Base-by-base conservation (phyloP, 495 filamentous ascomycete genomes). In the Margaritispora aquatica region DNA sequence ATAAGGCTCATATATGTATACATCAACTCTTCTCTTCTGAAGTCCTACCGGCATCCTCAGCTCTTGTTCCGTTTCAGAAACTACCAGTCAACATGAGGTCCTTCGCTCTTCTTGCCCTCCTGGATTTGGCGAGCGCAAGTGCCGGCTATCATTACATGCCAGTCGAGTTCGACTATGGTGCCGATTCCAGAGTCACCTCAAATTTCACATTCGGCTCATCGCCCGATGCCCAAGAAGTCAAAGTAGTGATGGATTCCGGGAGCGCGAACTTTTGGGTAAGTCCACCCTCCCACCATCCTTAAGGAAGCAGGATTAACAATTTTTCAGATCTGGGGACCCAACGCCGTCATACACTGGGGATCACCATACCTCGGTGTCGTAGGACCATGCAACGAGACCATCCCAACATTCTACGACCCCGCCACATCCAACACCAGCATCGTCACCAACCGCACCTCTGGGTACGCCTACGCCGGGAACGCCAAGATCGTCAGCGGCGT, bases 141-240 rank as follows among this genome's bases (percentile, higher is more conserved):
- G 54, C 22, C 1, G n/a, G 38, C 11, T 49, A 57, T n/a, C 15
- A 48, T 34, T 49, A 57, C 24, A 31, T 57, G 21, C 54, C 54
- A 11, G 26, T 57, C 13, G 54, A 57, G 11, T 57, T 49, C n/a
- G 23, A 29, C 0, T 57, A 57, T 31, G 54, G 54, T n/a, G 38
- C 38, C 38, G 23, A 57, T 31, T 57, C 54, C 1, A 44, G 54
- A 48, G 54, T 57, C 7, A 57, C 54, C 19, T 15, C 54, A 19
- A 57, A 57, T 20, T 26, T 57, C 38, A 57, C 54, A 48, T 57
- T 48, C 10, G 54, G 54, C 26, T 27, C 54, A 17, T 20, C 54
- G 20, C 4, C 27, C 10, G 20, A 44, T 55, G 34, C 52, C 0
- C 15, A 36, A n/a, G 21, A 26, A 24, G 29, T 49, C 22, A 47